Base-by-base conservation (phyloP, 23 red algal species). In the Gracilaria domingensis region DNA sequence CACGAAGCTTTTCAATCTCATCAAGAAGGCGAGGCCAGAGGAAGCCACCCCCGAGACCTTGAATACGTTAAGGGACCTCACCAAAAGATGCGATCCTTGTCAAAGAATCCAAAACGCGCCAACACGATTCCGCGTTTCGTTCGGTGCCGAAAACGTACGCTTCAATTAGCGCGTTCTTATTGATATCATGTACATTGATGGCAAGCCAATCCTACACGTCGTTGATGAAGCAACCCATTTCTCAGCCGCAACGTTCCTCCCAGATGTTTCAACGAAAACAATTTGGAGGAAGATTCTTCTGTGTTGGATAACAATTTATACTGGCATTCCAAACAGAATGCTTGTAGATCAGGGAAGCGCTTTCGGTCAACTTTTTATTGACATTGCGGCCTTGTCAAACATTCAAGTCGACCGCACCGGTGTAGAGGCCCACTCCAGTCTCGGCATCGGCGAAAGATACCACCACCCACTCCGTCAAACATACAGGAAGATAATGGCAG, bases 151-250 rank as follows among this genome's bases (percentile, higher is more conserved):
- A 50, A 79, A 92, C 47, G 79, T 39, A 28, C 25, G 35, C 0
- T 92, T 83, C 64, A 92, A 92, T 35, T 0, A 92, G 26, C 20
- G 3, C 7, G 7, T 92, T 29, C 82, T 71, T 28, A 50, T 83
- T 8, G 88, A 92, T 39, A 66, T 92, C 29, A 83, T 92, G 64
- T 92, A 92, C 39, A 45, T 92, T 18, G 53, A 92, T 36, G 49
- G 51, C 5, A 7, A 42, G 14, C 88, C 88, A 12, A 74, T 83
- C 18, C 8, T 92, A 26, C 77, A 92, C 20, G 60, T 83, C 49
- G 47, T 92, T 16, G 75, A 75, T 54, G 79, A 83, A 70, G 34
- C 25, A 23, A 92, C 88, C 7, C 75, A 60, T 21, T 83, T 92
- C 42, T 37, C 12, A 38, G 88, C 88, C 16, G 88, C 88, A 13